These are phyloP conservation scores for Trichoderma virens DNA, from an alignment of 495 filamentous ascomycete genomes.

Conservation along the genomic window DNA sequence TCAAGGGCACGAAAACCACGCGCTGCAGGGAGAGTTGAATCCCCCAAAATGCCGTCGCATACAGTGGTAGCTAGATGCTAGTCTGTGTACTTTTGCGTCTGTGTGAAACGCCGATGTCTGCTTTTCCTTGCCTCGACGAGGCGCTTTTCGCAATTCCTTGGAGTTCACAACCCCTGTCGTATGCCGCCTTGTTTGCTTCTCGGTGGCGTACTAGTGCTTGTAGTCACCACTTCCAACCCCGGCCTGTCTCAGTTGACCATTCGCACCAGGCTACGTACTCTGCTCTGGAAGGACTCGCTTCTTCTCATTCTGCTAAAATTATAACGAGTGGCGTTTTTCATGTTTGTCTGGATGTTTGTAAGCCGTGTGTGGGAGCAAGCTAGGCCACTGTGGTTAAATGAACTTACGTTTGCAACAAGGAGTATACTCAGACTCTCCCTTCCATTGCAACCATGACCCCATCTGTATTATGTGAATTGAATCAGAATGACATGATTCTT, in stretches of 20 bases:
- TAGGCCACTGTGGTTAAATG: neutral
- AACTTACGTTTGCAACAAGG: neutral
- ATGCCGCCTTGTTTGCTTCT: neutral
- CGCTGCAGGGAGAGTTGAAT: neutral
- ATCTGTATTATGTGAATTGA: too few relatives aligned
- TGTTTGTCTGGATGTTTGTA: neutral
- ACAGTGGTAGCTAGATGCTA: neutral
- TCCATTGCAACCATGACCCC: neutral
- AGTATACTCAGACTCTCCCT: neutral
- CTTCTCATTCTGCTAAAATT: neutral
- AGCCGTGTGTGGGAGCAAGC: neutral
- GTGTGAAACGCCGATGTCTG: neutral
- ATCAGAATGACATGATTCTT: neutral
- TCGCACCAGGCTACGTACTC: neutral
- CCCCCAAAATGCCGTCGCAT: neutral
- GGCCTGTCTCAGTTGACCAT: neutral
- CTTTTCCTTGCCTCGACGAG: neutral
- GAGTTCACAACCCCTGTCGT: neutral
- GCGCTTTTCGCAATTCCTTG: neutral
- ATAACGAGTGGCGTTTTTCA: neutral
- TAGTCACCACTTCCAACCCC: neutral
- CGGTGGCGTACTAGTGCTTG: neutral
- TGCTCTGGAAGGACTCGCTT: neutral
- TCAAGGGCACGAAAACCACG: neutral
- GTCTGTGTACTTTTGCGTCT: neutral